These are phyloP conservation scores for Ophiostoma himal-ulmi DNA, from an alignment of 2,329 filamentous ascomycete species.

Conservation along the genomic window DNA sequence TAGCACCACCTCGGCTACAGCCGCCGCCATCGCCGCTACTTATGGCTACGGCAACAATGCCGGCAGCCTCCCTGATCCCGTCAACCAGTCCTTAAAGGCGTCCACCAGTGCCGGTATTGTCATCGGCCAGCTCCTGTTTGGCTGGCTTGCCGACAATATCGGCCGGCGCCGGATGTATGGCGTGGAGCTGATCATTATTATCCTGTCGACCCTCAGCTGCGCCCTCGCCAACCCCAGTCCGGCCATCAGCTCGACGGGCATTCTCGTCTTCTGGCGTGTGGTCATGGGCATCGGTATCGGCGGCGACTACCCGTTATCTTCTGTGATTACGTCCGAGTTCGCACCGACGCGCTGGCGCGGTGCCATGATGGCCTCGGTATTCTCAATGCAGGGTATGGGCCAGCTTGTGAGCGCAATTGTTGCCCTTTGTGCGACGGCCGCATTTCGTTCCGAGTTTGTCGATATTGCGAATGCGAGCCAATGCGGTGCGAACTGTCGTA, in stretches of 20 bases:
- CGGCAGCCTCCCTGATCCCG: constrained; percentile 55
- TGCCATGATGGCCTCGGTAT: constrained; percentile 66
- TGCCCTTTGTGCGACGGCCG: constrained; percentile 60
- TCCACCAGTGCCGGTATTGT: constrained; percentile 74
- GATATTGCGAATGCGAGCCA: constrained; percentile 36
- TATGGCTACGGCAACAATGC: constrained; percentile 47
- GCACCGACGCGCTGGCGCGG: constrained; percentile 76
- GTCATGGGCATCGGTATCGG: constrained; percentile 75
- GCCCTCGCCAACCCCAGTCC: constrained; percentile 54
- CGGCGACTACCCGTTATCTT: constrained; percentile 74
- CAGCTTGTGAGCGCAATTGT: constrained; percentile 67
- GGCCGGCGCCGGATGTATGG: constrained; percentile 81
- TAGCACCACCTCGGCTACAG: constrained; percentile 32
- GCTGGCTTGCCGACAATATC: constrained; percentile 67
- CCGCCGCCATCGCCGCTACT: constrained; percentile 29
- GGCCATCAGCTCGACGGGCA: constrained; percentile 52
- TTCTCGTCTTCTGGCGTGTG: constrained; percentile 69
- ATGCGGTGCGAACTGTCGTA: constrained; percentile 59
- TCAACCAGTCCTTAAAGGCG: constrained; percentile 73
- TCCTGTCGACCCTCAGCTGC: constrained; percentile 63
- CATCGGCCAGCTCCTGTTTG: constrained; percentile 70
- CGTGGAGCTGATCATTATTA: constrained; percentile 66
- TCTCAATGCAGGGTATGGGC: constrained; percentile 80
- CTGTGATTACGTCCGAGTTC: constrained; percentile 80
- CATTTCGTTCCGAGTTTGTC: constrained; percentile 52